These are phyloP conservation scores for Calonectria fujianensis DNA, from an alignment of 2,329 filamentous ascomycete genomes.

Conservation along the genomic window DNA sequence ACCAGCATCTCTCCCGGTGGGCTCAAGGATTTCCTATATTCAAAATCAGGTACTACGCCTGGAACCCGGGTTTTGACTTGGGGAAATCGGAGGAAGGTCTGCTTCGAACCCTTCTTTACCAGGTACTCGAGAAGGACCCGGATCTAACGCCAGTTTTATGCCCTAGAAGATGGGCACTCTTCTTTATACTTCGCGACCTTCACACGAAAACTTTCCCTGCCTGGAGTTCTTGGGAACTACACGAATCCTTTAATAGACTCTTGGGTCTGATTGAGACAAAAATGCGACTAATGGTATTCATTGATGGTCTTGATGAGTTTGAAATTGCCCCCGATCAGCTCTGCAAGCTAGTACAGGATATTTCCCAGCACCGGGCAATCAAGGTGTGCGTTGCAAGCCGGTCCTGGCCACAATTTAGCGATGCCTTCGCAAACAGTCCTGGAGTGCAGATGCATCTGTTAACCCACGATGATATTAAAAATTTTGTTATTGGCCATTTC, in stretches of 20 bases:
- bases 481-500: constrained; percentile 4
- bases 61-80: constrained; percentile 25
- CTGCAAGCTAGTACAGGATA: not conserved
- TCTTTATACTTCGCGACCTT: not conserved
- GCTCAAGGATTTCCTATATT: not conserved
- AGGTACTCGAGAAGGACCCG: not conserved
- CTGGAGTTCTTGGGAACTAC: constrained; percentile 24
- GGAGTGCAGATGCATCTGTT: constrained; percentile 27
- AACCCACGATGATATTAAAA: constrained; percentile 13
- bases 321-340: constrained; percentile 14
- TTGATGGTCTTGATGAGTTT: constrained; percentile 37
- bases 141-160: not conserved
- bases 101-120: constrained; percentile 22
- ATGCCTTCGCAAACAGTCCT: constrained; percentile 31
- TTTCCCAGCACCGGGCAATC: not conserved
- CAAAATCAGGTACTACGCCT: constrained; percentile 32
- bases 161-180: not conserved
- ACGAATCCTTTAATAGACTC: constrained; percentile 14
- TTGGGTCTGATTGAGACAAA: not conserved
- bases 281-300: constrained; percentile 19
- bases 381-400: constrained; percentile 36
- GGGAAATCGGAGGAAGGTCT: constrained; percentile 4
- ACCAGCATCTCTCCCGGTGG: not conserved
- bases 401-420: constrained; percentile 31
- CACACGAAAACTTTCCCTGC: not conserved